Evolutionary conservation across 441 rosid genomes (phyloP), one percentile per base, ranked within the genome.

Genomic region (Arabidopsis lyrata): DNA sequence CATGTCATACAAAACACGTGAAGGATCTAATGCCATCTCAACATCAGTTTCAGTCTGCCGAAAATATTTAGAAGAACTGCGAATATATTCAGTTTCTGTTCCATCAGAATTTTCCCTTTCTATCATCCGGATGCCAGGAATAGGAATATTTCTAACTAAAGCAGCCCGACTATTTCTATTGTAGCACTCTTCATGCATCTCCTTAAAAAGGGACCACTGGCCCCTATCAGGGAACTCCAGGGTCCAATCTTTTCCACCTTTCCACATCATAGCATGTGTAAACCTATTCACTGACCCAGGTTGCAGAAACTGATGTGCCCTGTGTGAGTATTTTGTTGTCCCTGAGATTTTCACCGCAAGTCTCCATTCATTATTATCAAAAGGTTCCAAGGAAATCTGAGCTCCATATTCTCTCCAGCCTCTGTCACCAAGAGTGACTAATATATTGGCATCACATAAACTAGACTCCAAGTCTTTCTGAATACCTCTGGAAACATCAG

Each of bases 191-290:
- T 92, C 97, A 86, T 95, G 91, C 96, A 95, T 89, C 89, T 89
- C 97, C 84, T 91, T 92, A 75, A 95, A 95, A 73, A 90, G 86
- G 64, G 85, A 82, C 96, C 98, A 95, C 73, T 93, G 96, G 73
- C 97, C 88, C 68, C 96, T 83, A 60, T 93, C 97, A 42, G 91
- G 79, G 80, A 95, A 95, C 76, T 95, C 98, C 77, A 95, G 79
- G 44, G 71, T 84, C 98, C 99, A 95, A 77, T 92, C 95, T 69
- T 95, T 95, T 72, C 96, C 98, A 48, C 93, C 99, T 84, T 88
- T 93, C 99, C 99, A 95, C 96, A 92, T 95, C 97, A 95, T 95
- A 39, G 98, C 99, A 89, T 95, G 99, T 1, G 97, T 92, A 69
- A 65, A 90, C 72, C 96, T 85, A 74, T 92, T 95, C 62, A 95